These are phyloP conservation scores for Xylariomycetidae sp. DNA, from an alignment of 2,329 filamentous ascomycete species.

Conservation along the genomic window DNA sequence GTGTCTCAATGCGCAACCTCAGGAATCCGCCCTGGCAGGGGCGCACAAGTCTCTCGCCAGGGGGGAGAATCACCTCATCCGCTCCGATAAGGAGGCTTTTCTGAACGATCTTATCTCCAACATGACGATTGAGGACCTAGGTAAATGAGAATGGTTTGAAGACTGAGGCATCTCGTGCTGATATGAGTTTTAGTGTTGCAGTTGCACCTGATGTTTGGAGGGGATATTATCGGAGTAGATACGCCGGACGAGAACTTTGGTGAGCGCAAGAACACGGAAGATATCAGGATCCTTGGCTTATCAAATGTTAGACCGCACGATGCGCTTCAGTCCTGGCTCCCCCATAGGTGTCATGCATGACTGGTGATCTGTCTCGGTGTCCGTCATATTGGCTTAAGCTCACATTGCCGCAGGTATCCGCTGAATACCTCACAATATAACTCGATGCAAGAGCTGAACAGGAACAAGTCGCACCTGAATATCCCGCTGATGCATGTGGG, in stretches of 20 bases:
- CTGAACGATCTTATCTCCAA: constrained; percentile 23
- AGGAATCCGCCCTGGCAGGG: too few relatives aligned
- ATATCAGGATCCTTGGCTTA: constrained; percentile 7
- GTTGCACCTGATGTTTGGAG: constrained; percentile 38
- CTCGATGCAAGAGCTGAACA: constrained; percentile 30
- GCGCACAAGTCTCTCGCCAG: too few relatives aligned
- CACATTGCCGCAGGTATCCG: constrained; percentile 25
- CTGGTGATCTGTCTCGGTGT: constrained; percentile 19
- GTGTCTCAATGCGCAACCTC: too few relatives aligned
- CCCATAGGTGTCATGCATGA: constrained; percentile 37
- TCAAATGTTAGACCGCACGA: constrained; percentile 21
- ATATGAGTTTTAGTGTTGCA: constrained; percentile 27
- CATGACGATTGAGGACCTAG: constrained; percentile 28
- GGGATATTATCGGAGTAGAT: constrained; percentile 33
- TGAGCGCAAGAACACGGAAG: constrained; percentile 1
- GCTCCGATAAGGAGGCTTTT: constrained; percentile 19
- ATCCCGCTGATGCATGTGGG: constrained; percentile 37
- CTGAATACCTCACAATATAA: constrained; percentile 37
- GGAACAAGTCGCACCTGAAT: constrained; percentile 30
- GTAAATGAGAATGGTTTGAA: constrained; percentile 7
- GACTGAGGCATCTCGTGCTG: not conserved
- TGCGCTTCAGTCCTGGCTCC: constrained; percentile 30
- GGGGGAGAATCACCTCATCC: too few relatives aligned
- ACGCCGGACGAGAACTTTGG: constrained; percentile 33
- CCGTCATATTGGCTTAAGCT: not conserved